A percentile compares a stretch with the other conserved stretches of the same genome.
Conservation (phyloP, 2,329 filamentous ascomycete species). For the Macrophomina phaseolina region DNA sequence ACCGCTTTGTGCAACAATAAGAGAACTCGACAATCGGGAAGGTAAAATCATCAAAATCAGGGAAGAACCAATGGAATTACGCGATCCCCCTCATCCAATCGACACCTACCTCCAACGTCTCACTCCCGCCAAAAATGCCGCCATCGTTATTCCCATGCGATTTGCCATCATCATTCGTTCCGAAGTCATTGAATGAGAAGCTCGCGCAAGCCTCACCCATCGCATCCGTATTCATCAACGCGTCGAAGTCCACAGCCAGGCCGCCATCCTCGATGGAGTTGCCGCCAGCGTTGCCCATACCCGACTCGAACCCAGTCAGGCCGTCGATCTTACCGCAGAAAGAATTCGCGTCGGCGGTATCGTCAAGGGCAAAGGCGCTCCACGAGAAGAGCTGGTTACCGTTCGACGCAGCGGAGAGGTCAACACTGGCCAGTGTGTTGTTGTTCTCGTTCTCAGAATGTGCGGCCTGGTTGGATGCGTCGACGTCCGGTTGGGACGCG, state of each 20-base stretch:
- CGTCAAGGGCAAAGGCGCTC: constrained; percentile 32
- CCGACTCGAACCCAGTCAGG: constrained; percentile 10
- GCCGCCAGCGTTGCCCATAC: not conserved
- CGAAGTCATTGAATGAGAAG: constrained; percentile 28
- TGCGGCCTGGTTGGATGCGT: constrained; percentile 43
- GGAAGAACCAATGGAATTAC: not conserved
- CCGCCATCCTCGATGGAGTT: constrained; percentile 44
- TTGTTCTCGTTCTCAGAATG: constrained; percentile 37
- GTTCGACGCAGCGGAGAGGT: not conserved
- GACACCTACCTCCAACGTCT: constrained; percentile 7
- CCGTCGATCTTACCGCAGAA: constrained; percentile 21
- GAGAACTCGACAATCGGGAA: too few species aligned
- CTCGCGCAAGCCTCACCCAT: constrained; percentile 44
- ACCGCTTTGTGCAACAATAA: not conserved
- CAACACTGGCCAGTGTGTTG: constrained; percentile 21
- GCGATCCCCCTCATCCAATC: constrained; percentile 23
- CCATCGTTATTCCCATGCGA: not conserved
- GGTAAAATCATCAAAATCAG: not conserved
- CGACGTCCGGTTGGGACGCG: constrained; percentile 33
- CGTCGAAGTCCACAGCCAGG: constrained; percentile 48
- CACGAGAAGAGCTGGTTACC: constrained; percentile 17
- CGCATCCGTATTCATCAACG: constrained; percentile 47
- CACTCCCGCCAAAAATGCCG: not conserved
- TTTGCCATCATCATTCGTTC: constrained; percentile 17
- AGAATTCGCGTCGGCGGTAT: not conserved